These are phyloP conservation scores for Diaporthe sp. DNA, from an alignment of 2,329 filamentous ascomycete species.

Conservation along the genomic window DNA sequence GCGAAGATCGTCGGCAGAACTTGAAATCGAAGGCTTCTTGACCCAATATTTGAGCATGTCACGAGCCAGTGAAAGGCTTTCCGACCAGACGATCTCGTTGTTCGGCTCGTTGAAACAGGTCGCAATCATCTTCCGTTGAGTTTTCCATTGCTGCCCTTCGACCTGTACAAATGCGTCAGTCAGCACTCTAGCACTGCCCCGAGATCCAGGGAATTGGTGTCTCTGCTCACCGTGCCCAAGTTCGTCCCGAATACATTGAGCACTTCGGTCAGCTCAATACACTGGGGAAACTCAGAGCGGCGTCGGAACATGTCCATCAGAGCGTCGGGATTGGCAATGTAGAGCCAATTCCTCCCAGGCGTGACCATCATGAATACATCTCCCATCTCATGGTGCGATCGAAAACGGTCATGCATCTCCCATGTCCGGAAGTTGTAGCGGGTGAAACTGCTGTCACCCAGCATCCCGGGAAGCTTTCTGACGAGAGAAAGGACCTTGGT, in stretches of 20 bases:
- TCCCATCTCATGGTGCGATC: constrained; percentile 45
- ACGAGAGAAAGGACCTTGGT: constrained; percentile 42
- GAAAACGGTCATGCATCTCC: constrained; percentile 29
- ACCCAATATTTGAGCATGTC: constrained; percentile 32
- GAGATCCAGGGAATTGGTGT: no score
- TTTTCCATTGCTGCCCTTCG: constrained; percentile 25
- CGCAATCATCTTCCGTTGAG: constrained; percentile 9
- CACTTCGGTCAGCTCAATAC: no score
- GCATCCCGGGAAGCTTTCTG: constrained; percentile 38
- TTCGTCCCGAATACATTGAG: no score
- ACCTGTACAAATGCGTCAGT: background rate
- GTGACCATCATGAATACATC: constrained; percentile 41
- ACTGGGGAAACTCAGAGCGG: no score
- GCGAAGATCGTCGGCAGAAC: constrained; percentile 21
- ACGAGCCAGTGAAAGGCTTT: background rate
- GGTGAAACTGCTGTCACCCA: constrained; percentile 48
- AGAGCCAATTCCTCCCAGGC: constrained; percentile 22
- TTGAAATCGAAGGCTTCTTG: background rate
- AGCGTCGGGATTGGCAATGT: background rate
- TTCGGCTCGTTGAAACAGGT: constrained; percentile 33
- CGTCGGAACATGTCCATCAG: background rate
- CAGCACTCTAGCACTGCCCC: no score
- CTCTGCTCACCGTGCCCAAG: no score
- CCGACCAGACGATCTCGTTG: constrained; percentile 26
- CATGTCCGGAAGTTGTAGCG: constrained; percentile 50